Evolutionary conservation across 306 rosid species (phyloP).

Genomic region (Amphicarpaea edgeworthii): DNA sequence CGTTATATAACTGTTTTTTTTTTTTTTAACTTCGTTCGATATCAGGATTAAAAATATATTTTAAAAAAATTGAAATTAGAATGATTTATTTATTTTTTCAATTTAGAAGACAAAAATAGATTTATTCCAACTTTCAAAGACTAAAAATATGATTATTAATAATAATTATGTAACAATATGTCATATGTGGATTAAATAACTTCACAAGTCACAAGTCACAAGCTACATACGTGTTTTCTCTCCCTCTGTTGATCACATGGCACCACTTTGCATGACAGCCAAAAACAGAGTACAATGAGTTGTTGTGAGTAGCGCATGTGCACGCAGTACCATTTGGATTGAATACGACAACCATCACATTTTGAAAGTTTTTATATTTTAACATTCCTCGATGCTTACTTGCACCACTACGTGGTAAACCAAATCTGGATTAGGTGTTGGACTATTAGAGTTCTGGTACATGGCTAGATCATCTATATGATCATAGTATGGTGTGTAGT

Average conservation of each 20-base stretch:
- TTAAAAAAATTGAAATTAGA: no score
- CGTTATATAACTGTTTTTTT: no score
- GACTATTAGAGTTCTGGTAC: background rate
- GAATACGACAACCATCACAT: slow-evolving; percentile 34
- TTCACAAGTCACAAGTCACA: no score
- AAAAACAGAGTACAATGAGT: slow-evolving; percentile 24
- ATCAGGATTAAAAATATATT: no score
- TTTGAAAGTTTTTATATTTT: background rate
- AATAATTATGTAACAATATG: no score
- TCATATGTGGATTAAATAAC: slow-evolving; percentile 2
- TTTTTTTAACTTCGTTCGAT: no score
- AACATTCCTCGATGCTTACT: background rate
- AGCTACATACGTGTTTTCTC: background rate
- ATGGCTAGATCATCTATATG: background rate
- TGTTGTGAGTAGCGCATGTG: slow-evolving; percentile 22
- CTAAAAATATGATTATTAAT: no score
- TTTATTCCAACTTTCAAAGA: no score
- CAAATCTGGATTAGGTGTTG: slow-evolving; percentile 38
- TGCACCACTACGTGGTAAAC: background rate
- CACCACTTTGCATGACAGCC: slow-evolving; percentile 20
- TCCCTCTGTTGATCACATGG: background rate
- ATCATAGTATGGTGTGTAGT: background rate
- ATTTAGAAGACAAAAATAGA: no score
- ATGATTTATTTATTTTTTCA: no score
- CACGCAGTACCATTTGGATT: background rate